Percentiles rank a stretch among this genome's conserved stretches.
phyloP scores from a whole-genome alignment of 106 monocot species.

The Acorus gramineus region DNA sequence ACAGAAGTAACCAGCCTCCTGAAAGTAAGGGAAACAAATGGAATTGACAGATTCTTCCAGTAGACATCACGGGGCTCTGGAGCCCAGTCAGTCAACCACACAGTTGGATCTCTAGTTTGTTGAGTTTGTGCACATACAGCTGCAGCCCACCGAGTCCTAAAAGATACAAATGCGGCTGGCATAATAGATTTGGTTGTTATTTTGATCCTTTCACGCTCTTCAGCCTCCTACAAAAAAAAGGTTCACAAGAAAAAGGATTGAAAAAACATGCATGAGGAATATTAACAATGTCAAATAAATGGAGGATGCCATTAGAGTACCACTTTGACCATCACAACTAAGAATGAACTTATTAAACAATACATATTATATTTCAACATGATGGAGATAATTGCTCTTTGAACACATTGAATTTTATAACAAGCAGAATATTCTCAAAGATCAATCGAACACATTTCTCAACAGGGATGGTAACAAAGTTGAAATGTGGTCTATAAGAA shows the following conservation, averaged over 20 bases:
- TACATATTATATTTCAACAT: too few relatives aligned
- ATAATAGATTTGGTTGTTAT: conserved; percentile 56
- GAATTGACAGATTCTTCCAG: conserved; percentile 84
- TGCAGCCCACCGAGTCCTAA: conserved; percentile 68
- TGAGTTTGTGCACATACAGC: conserved; percentile 98
- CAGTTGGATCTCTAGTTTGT: conserved; percentile 80
- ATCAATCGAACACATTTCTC: too few relatives aligned
- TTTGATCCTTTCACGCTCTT: conserved; percentile 53
- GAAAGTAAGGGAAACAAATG: conserved; percentile 60
- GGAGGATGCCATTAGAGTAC: too few relatives aligned
- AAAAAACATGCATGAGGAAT: neutral
- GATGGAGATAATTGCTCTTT: too few relatives aligned
- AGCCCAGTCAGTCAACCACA: conserved; percentile 95
- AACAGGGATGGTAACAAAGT: too few relatives aligned
- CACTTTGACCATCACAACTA: too few relatives aligned
- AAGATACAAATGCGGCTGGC: conserved; percentile 87
- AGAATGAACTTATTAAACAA: too few relatives aligned
- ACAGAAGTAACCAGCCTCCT: conserved; percentile 68
- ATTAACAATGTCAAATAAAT: too few relatives aligned
- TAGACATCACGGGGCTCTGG: conserved; percentile 94
- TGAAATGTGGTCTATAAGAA: too few relatives aligned
- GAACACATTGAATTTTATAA: too few relatives aligned
- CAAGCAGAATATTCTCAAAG: too few relatives aligned
- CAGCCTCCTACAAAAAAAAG: conserved; percentile 39
- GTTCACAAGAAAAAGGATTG: neutral